These are phyloP conservation scores for Macroventuria anomochaeta DNA, from an alignment of 2,329 filamentous ascomycete species.

Conservation along the genomic window DNA sequence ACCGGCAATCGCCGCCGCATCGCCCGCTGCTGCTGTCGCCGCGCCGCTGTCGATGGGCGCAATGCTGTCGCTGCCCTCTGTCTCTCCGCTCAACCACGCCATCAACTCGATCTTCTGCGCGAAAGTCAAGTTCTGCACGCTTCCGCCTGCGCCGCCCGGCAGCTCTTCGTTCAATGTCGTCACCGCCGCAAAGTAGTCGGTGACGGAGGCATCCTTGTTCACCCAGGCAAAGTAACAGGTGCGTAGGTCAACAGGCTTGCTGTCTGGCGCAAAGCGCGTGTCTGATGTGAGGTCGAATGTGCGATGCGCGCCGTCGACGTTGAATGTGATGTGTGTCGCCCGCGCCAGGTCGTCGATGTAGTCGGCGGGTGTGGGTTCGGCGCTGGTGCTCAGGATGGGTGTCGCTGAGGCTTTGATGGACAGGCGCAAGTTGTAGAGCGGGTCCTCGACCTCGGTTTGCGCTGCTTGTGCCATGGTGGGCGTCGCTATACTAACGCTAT, in stretches of 20 bases:
- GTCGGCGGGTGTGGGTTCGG: constrained; percentile 68
- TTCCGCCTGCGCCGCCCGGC: constrained; percentile 63
- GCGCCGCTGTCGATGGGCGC: constrained; percentile 75
- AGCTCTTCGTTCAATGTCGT: constrained; percentile 82
- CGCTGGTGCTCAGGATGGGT: constrained; percentile 75
- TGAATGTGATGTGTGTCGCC: constrained; percentile 68
- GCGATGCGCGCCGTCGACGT: constrained; percentile 64
- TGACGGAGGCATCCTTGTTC: constrained; percentile 87
- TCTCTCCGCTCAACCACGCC: constrained; percentile 89
- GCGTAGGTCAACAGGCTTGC: constrained; percentile 79
- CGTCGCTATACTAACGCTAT: neutral
- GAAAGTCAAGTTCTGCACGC: constrained; percentile 87
- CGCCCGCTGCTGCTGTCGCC: constrained; percentile 53
- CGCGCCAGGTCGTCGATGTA: constrained; percentile 66
- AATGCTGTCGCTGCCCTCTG: constrained; percentile 84
- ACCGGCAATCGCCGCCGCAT: constrained; percentile 61
- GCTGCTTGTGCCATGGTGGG: constrained; percentile 25
- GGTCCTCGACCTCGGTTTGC: constrained; percentile 60
- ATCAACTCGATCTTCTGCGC: constrained; percentile 90
- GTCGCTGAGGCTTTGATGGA: constrained; percentile 74
- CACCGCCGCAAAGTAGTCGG: constrained; percentile 87
- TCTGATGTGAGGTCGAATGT: constrained; percentile 72
- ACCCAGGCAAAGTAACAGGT: constrained; percentile 97
- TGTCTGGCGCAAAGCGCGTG: constrained; percentile 81
- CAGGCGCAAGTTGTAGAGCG: constrained; percentile 82